phyloP scores from a whole-genome alignment of 1,284 basidiomycete genomes.

The Melanopsichium pennsylvanicum region DNA sequence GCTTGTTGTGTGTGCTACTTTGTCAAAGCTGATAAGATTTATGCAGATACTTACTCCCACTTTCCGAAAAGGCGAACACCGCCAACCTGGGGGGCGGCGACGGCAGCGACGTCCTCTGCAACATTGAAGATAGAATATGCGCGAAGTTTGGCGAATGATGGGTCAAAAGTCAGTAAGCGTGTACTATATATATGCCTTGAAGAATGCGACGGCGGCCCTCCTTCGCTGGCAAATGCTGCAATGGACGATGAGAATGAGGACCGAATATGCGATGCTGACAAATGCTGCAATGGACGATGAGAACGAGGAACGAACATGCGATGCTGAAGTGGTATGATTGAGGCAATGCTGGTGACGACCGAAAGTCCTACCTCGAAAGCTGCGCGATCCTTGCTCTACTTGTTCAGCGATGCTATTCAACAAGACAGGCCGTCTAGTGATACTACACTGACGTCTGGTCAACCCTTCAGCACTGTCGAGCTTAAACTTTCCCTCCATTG shows the following conservation, averaged over 20 bases:
- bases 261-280: not conserved
- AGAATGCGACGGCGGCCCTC: constrained; percentile 13
- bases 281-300: not conserved
- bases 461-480: too few relatives aligned
- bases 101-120: constrained; percentile 62
- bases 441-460: too few relatives aligned
- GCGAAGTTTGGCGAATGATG: not conserved
- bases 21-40: not conserved
- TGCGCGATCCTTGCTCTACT: too few relatives aligned
- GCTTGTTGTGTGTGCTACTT: constrained; percentile 4
- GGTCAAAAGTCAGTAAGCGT: constrained; percentile 26
- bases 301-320: not conserved
- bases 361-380: too few relatives aligned
- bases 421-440: too few relatives aligned
- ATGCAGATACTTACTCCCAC: constrained; percentile 57
- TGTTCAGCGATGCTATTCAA: too few relatives aligned
- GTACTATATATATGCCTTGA: not conserved
- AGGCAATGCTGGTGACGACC: too few relatives aligned
- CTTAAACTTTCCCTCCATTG: too few relatives aligned
- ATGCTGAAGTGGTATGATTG: too few relatives aligned
- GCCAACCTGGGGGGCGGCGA: constrained; percentile 60
- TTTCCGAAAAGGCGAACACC: constrained; percentile 64
- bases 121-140: constrained; percentile 18
- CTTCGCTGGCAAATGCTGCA: not conserved
- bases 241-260: not conserved